Evolutionary conservation across 306 rosid genomes (phyloP).

Genomic region (Castanopsis chinensis): DNA sequence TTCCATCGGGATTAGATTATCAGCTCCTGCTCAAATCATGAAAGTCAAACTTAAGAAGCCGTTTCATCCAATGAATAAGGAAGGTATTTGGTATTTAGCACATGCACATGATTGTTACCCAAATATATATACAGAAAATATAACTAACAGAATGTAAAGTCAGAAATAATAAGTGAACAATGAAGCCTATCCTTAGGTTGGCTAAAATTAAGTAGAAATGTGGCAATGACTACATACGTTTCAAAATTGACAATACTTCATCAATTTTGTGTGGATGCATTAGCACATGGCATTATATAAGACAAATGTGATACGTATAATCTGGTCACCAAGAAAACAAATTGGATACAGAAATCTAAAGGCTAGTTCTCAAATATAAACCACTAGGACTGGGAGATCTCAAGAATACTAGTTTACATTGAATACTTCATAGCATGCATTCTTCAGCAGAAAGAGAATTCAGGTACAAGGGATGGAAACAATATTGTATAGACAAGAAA

Average conservation of each 20-base stretch:
- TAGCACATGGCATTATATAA: background rate
- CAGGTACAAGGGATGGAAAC: background rate
- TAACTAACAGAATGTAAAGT: background rate
- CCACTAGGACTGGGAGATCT: background rate
- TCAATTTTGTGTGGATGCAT: background rate
- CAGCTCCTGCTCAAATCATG: slow-evolving; percentile 74
- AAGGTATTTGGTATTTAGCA: slow-evolving; percentile 6
- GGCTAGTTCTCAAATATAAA: background rate
- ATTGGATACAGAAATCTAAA: background rate
- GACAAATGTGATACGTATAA: background rate
- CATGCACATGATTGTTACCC: background rate
- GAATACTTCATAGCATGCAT: background rate
- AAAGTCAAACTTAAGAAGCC: slow-evolving; percentile 15
- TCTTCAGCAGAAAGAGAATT: background rate
- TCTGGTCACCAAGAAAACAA: background rate
- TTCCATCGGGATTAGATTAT: slow-evolving; percentile 94
- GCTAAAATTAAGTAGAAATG: background rate
- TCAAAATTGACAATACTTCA: background rate
- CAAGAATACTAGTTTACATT: background rate
- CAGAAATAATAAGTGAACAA: background rate
- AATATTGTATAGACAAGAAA: slow-evolving; percentile 7
- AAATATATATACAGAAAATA: slow-evolving; percentile 1
- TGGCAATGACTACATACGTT: background rate
- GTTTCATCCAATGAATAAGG: background rate
- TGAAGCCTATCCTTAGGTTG: background rate